Base-by-base conservation (phyloP, 1,139 yeast genomes). In the Nadsonia starkeyi-henricii region DNA sequence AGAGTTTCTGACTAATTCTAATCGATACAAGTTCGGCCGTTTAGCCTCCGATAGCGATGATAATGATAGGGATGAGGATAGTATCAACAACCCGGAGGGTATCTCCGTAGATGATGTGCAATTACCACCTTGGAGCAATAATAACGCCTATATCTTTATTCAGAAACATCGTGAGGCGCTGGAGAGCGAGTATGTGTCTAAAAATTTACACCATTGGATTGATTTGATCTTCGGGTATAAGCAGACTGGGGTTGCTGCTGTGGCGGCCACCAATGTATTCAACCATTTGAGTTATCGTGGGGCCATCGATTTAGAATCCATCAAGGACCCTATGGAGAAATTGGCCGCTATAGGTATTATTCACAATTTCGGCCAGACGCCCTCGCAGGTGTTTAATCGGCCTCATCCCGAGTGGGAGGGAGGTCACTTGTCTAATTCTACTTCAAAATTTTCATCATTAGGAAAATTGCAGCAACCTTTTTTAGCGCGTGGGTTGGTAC, bases 281-380 rank as follows among this genome's bases (percentile, higher is more conserved):
- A 91, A 85, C 62, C 84, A 80, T 59, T 68, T 82, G 52, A 84
- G 95, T 46, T 85, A 85, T 59, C 80, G 80, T 49, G 95, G 95
- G 1, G 85, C 89, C 0, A 79, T 85, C 21, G 78, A 85, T 59
- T 66, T 85, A 48, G 95, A 84, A 55, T 72, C 70, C 37, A 80
- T 85, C 44, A 71, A 74, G 51, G 89, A 85, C 60, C 85, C 79
- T 41, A 70, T 75, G 52, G 94, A 85, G 60, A 73, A 81, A 53
- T 70, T 79, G 41, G 91, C 94, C 0, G 73, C 81, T 1, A 81
- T 85, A 30, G 89, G 94, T 1, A 82, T 83, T 59, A 85, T 85
- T 45, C 89, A 85, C 59, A 85, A 85, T 62, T 85, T 85, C 69
- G 96, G 96, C 0, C 96, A 85, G 61, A 85, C 95, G 0, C 96